Base-by-base conservation (phyloP, 306 rosid species). In the Pterocarpus santalinus region DNA sequence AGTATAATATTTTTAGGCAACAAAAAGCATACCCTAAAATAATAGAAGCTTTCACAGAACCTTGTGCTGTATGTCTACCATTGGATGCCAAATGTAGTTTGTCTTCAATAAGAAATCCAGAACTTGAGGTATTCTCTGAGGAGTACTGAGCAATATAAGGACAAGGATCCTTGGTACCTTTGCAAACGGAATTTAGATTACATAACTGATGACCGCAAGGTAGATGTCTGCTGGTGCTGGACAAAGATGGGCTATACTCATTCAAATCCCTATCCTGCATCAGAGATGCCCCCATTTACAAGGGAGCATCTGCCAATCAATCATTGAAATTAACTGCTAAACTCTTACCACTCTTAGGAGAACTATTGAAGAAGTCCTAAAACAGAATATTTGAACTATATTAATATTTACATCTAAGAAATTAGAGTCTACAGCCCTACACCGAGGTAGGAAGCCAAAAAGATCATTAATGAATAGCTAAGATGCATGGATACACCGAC, bases 241-340 rank as follows among this genome's bases (percentile, higher is more conserved):
- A 94, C 63, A 73, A 72, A 65, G 97, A 86, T 47, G 98, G 93
- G 76, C 86, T 87, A 87, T 88, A 92, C 89, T 92, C 91, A 28
- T 81, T 88, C 60, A 94, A 77, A 85, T 92, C 97, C 85, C 91
- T 91, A 85, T 90, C 98, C 98, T 94, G 98, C 97, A 94, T 82
- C 81, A 94, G 90, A 90, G 90, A 94, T 91, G 90, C 92, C 90
- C 98, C 97, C 86, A 86, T 76, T 84, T 76, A 85, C 32, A 78
- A 87, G 88, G 97, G 97, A 91, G 90, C 97, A 88, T 91, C 97
- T 94, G 94, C 97, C 94, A 91, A 92, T 94, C 97, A 94, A 91
- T 92, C 90, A 86, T 86, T 76, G 95, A 86, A 90, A 85, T 82
- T 90, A 90, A 90, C 89, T 81, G 90, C 91, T 87, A 92, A 94